phyloP scores from a whole-genome alignment of 2,329 filamentous ascomycete genomes.

The Davidsoniella virescens region DNA sequence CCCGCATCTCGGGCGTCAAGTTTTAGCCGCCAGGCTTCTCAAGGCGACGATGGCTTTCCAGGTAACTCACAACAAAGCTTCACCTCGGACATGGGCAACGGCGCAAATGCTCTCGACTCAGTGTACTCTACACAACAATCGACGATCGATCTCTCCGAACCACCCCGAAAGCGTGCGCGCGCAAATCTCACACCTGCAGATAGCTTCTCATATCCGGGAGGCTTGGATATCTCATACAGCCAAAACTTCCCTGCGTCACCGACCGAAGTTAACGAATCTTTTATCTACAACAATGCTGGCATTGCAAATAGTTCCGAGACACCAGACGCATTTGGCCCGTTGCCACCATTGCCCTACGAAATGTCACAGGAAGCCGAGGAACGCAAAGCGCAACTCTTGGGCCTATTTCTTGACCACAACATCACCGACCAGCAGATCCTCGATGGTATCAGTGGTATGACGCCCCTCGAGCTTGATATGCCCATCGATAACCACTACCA shows the following conservation, averaged over 20 bases:
- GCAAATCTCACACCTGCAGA: conserved; percentile 36
- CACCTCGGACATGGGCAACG: conserved; percentile 53
- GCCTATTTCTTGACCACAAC: conserved; percentile 61
- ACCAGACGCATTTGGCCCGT: conserved; percentile 37
- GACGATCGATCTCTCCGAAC: conserved; percentile 46
- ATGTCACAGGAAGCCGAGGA: conserved; percentile 51
- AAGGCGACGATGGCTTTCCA: conserved; percentile 51
- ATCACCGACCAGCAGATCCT: conserved; percentile 56
- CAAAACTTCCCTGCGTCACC: conserved; percentile 51
- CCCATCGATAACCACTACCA: conserved; percentile 81
- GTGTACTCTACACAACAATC: conserved; percentile 16
- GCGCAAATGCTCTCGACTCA: conserved; percentile 26
- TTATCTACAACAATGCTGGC: conserved; percentile 43
- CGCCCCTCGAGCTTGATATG: conserved; percentile 70
- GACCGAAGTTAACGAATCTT: conserved; percentile 67
- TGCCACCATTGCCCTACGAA: conserved; percentile 48
- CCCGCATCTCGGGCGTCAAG: conserved; percentile 33
- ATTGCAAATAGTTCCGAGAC: background rate
- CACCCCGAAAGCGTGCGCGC: conserved; percentile 64
- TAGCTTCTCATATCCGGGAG: conserved; percentile 34
- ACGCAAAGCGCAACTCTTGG: conserved; percentile 68
- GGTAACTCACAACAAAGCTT: conserved; percentile 74
- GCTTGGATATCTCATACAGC: conserved; percentile 25
- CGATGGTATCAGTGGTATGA: conserved; percentile 60
- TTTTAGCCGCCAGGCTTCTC: conserved; percentile 50